These are phyloP conservation scores for Massariosphaeria phaeospora DNA, from an alignment of 495 filamentous ascomycete genomes.

Conservation along the genomic window DNA sequence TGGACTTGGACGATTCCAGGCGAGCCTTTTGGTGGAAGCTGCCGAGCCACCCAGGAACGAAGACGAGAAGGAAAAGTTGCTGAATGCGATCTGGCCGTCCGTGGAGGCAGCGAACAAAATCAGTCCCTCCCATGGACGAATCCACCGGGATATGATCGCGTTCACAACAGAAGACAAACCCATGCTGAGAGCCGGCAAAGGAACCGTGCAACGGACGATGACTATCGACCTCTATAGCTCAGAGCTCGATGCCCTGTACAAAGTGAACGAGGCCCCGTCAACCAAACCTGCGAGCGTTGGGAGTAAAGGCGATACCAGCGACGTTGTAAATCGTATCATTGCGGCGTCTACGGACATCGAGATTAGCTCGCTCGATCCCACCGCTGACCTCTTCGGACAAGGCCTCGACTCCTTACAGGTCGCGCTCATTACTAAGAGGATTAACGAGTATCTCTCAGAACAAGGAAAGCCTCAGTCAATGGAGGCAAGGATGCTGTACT, in stretches of 20 bases:
- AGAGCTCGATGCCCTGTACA: slow-evolving; percentile 2
- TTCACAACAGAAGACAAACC: background rate
- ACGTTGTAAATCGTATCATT: background rate
- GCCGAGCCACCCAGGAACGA: slow-evolving; percentile 29
- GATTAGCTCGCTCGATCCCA: background rate
- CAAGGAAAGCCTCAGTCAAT: background rate
- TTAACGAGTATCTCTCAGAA: background rate
- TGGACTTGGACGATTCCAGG: slow-evolving; percentile 39
- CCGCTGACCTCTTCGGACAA: background rate
- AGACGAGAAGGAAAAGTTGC: background rate
- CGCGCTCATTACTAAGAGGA: background rate
- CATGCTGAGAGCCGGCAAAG: slow-evolving; percentile 4
- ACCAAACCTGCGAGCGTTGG: background rate
- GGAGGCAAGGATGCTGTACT: background rate
- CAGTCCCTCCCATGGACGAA: background rate
- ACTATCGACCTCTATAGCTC: slow-evolving; percentile 1
- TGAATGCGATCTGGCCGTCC: slow-evolving; percentile 1
- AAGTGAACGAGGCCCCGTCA: background rate
- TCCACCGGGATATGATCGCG: slow-evolving; percentile 1
- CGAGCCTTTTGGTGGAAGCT: slow-evolving; percentile 29
- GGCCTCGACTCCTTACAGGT: slow-evolving; percentile 9
- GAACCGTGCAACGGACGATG: slow-evolving; percentile 1
- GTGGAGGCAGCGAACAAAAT: slow-evolving; percentile 3
- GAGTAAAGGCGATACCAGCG: background rate
- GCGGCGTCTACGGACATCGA: background rate